Conservation (phyloP, 768 basidiomycete genomes). For the Hirschioporus abietinus region DNA sequence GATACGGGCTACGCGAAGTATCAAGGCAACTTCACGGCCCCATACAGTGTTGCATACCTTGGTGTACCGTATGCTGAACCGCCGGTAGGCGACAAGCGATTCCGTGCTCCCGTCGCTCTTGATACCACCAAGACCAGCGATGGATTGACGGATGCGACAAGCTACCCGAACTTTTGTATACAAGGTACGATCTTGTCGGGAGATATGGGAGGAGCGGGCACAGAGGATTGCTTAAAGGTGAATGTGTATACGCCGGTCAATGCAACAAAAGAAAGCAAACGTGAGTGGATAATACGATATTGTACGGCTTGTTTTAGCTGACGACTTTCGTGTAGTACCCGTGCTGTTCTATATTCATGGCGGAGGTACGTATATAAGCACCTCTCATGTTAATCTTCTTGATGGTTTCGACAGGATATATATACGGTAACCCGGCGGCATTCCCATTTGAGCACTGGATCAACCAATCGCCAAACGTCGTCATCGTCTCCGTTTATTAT, state of each 20-base stretch:
- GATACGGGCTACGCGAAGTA: slow-evolving; percentile 58
- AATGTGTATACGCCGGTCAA: slow-evolving; percentile 55
- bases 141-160: slow-evolving; percentile 43
- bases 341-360: slow-evolving; percentile 38
- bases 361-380: slow-evolving; percentile 22
- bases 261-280: slow-evolving; percentile 38
- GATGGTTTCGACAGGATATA: slow-evolving; percentile 35
- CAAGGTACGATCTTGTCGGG: slow-evolving; percentile 49
- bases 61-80: slow-evolving; percentile 34
- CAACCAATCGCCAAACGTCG: slow-evolving; percentile 54
- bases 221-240: slow-evolving; percentile 61
- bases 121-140: slow-evolving; percentile 20
- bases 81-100: slow-evolving; percentile 27
- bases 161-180: slow-evolving; percentile 53
- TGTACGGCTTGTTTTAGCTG: background rate
- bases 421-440: slow-evolving; percentile 56
- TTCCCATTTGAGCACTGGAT: slow-evolving; percentile 66
- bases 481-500: slow-evolving; percentile 64
- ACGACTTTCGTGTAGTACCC: slow-evolving; percentile 21
- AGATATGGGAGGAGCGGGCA: slow-evolving; percentile 58
- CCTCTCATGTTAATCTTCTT: background rate
- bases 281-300: slow-evolving; percentile 27
- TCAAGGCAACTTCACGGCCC: slow-evolving; percentile 44
- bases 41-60: slow-evolving; percentile 52
- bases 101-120: slow-evolving; percentile 46